These are phyloP conservation scores for Globisporangium uncinulatum DNA, from an alignment of 352 stramenopile genomes.

Conservation along the genomic window DNA sequence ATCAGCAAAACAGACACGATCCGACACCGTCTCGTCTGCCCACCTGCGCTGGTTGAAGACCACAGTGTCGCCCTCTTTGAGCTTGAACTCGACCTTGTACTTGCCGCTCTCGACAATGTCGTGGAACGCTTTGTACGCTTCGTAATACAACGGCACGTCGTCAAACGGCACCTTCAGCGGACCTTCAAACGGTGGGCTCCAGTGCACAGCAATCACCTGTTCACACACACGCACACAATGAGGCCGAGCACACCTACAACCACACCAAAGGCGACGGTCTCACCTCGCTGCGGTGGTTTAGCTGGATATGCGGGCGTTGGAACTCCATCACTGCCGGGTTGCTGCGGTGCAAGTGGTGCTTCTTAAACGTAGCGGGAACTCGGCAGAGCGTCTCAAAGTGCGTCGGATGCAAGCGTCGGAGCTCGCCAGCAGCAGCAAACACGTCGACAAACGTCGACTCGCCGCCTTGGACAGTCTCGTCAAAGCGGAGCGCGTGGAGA, in stretches of 20 bases:
- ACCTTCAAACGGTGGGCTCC: constrained; percentile 93
- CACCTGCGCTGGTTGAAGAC: constrained; percentile 83
- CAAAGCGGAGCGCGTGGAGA: constrained; percentile 89
- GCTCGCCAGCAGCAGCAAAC: constrained; percentile 67
- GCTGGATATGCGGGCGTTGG: constrained; percentile 90
- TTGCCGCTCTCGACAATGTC: constrained; percentile 71
- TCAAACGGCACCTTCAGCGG: constrained; percentile 79
- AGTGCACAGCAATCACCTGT: constrained; percentile 88
- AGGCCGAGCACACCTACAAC: background rate
- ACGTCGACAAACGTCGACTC: constrained; percentile 86
- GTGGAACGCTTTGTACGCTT: constrained; percentile 76
- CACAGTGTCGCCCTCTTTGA: constrained; percentile 74
- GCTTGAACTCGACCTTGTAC: constrained; percentile 70
- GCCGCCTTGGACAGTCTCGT: constrained; percentile 74
- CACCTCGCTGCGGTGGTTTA: constrained; percentile 80
- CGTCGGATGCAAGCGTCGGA: constrained; percentile 52
- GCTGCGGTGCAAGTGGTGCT: constrained; percentile 87
- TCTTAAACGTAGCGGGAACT: constrained; percentile 93
- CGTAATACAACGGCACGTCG: constrained; percentile 73
- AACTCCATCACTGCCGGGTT: constrained; percentile 91
- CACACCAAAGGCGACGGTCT: background rate
- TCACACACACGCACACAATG: background rate
- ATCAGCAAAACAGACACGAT: background rate
- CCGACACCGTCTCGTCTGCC: background rate
- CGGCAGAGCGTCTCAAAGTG: constrained; percentile 74